These are phyloP conservation scores for Neurospora tetrasperma DNA, from an alignment of 495 filamentous ascomycete species.

Conservation along the genomic window DNA sequence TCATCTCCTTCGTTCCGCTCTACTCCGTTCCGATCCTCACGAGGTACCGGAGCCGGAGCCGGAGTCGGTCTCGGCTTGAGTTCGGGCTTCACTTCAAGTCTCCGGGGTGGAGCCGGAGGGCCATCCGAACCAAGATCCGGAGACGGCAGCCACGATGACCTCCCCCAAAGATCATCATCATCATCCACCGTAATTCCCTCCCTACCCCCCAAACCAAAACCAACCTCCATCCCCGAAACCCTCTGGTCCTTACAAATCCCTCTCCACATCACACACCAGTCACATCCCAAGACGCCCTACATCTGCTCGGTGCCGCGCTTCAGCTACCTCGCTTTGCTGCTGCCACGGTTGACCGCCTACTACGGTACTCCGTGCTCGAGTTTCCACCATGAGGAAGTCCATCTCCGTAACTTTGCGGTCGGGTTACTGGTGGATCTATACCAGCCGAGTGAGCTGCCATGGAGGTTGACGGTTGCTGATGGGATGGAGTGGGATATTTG, in stretches of 20 bases:
- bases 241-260: conserved; percentile 43
- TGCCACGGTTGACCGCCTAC: conserved; percentile 70
- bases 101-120: neutral
- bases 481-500: conserved; percentile 61
- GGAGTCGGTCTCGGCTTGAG: neutral
- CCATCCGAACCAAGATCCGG: neutral
- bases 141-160: neutral
- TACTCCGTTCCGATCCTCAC: neutral
- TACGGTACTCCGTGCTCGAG: conserved; percentile 62
- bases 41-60: neutral
- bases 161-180: neutral
- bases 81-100: neutral
- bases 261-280: conserved; percentile 40
- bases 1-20: neutral
- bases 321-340: conserved; percentile 63
- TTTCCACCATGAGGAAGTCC: conserved; percentile 71
- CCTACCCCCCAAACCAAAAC: conserved; percentile 4
- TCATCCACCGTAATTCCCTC: neutral
- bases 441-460: conserved; percentile 50
- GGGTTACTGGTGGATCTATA: conserved; percentile 86
- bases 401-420: conserved; percentile 62
- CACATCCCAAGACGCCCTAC: conserved; percentile 30
- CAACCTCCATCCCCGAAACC: conserved; percentile 24
- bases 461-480: conserved; percentile 56
- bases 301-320: conserved; percentile 53